Conservation (phyloP, 2,329 filamentous ascomycete genomes). For the Gliomastix tumulicola region DNA sequence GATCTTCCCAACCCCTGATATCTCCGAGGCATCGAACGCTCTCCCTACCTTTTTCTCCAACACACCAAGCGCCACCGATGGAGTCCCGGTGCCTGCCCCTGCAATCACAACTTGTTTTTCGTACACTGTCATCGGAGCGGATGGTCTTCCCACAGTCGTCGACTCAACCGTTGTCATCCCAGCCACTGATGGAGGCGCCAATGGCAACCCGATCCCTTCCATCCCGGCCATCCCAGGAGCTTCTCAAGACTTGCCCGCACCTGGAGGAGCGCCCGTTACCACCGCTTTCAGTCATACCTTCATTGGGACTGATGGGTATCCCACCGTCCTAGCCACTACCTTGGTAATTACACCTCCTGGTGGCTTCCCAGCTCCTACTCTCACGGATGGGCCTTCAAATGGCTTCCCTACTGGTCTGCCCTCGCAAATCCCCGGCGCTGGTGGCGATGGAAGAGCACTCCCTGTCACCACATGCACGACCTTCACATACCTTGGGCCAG, state of each 20-base stretch:
- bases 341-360: background rate
- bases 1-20: background rate
- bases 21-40: conserved; percentile 1
- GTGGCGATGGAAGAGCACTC: too few species aligned
- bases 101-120: conserved; percentile 4
- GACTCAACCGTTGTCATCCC: conserved; percentile 3
- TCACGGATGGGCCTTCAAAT: background rate
- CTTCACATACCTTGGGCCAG: conserved; percentile 3
- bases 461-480: too few species aligned
- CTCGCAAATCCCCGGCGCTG: too few species aligned
- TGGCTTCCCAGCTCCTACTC: background rate
- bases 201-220: too few species aligned
- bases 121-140: conserved; percentile 5
- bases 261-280: background rate
- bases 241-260: conserved; percentile 1
- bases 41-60: background rate
- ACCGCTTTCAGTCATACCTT: background rate
- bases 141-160: conserved; percentile 6
- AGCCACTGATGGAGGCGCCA: too few species aligned
- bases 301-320: background rate
- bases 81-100: background rate
- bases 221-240: background rate
- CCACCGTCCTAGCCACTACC: background rate
- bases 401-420: background rate
- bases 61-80: background rate